Evolutionary conservation across 2,329 filamentous ascomycete species (phyloP), one percentile per base, ranked within the genome.

Genomic region (Ophiostoma sp.): DNA sequence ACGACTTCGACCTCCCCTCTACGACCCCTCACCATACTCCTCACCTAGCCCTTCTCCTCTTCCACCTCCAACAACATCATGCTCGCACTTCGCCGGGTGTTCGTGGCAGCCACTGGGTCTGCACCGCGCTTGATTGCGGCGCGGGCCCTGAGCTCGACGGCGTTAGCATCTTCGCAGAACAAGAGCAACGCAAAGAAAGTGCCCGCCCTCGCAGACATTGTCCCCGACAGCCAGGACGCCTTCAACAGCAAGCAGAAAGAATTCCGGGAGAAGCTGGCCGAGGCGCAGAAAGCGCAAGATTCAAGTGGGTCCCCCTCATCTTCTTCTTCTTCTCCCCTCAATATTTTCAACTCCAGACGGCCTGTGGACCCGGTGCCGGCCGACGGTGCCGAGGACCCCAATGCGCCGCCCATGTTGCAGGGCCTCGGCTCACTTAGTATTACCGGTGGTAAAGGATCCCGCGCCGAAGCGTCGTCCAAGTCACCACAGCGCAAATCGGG

Each of bases 121-220:
- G 75, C 86, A 85, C 79, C 83, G 84, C 77, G 80, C 81, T 33
- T 42, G 9, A n/a, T 12, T 6, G 48, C 33, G 72, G 80, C 86
- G 75, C 87, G 90, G 78, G 9, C 45, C 11, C 87, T 93, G 80
- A 85, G 86, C 80, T 87, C 87, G 73, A 88, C 89, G 74, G 81
- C 85, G 73, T 75, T 80, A 7, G 33, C 76, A 79, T 81, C n/a
- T n/a, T n/a, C n/a, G n/a, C n/a, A n/a, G n/a, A n/a, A n/a, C n/a
- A n/a, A n/a, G n/a, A n/a, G n/a, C n/a, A n/a, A 81, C 15, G 59
- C 59, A 22, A 42, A 64, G 36, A 70, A 50, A 74, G 85, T 90
- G 25, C 96, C 96, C n/a, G 90, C 92, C 50, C 89, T 99, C 77
- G 92, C 93, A 81, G 95, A 99, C 83, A 90, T 99, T 79, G 85